These are phyloP conservation scores for Macadamia integrifolia DNA, from an alignment of 164 flowering plant species.

Conservation along the genomic window DNA sequence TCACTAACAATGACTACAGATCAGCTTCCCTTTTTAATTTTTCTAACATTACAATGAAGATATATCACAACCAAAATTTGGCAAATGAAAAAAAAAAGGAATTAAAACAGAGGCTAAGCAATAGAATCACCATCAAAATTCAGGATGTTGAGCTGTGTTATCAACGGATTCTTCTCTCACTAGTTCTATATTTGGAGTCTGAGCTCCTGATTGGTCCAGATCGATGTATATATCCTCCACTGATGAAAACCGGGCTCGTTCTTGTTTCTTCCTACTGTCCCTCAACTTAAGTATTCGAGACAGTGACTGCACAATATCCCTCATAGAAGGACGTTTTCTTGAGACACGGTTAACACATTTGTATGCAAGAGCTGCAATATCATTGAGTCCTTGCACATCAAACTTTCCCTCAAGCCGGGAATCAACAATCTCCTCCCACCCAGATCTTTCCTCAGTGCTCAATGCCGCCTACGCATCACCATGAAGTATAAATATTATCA, in stretches of 20 bases:
- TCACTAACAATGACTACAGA: not conserved
- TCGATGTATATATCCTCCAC: constrained; percentile 52
- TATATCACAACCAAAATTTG: constrained; percentile 4
- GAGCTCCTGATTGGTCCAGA: constrained; percentile 36
- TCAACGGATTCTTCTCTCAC: constrained; percentile 58
- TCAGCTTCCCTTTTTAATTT: not conserved
- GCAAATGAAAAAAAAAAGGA: not conserved
- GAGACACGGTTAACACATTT: constrained; percentile 65
- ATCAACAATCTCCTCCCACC: constrained; percentile 95
- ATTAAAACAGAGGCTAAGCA: not conserved
- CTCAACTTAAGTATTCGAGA: constrained; percentile 47
- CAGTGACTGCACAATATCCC: constrained; percentile 75
- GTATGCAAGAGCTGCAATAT: constrained; percentile 70
- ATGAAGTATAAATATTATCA: constrained; percentile 1
- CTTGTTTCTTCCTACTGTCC: constrained; percentile 44
- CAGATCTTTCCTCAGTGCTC: constrained; percentile 62
- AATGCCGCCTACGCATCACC: constrained; percentile 67
- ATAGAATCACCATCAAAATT: constrained; percentile 22
- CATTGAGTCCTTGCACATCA: constrained; percentile 60
- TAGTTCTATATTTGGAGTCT: constrained; percentile 28
- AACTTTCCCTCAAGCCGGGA: constrained; percentile 65
- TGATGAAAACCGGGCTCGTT: constrained; percentile 30
- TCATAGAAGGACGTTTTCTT: constrained; percentile 76
- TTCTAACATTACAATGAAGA: not conserved
- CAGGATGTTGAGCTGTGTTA: constrained; percentile 37